Evolutionary conservation across 345 rosid genomes (phyloP).

Genomic region (Salix brachista): DNA sequence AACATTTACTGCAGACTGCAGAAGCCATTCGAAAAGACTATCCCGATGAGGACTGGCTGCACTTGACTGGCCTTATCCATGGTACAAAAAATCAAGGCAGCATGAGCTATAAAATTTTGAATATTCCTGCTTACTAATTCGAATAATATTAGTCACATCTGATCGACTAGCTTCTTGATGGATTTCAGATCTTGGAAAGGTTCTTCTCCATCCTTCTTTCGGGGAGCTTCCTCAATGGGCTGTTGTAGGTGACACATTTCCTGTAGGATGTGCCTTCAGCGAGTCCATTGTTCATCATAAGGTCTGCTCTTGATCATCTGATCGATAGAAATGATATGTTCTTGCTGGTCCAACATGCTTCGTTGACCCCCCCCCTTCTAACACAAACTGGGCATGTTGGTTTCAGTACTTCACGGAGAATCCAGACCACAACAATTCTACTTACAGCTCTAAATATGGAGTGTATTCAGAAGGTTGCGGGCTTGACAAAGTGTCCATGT

Average conservation of each 20-base stretch:
- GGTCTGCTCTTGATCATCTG: constrained; percentile 25
- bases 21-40: constrained; percentile 65
- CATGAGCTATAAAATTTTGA: too few relatives aligned
- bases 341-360: too few relatives aligned
- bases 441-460: constrained; percentile 55
- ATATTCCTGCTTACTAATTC: too few relatives aligned
- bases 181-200: constrained; percentile 64
- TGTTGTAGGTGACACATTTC: constrained; percentile 80
- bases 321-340: too few relatives aligned
- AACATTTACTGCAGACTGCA: constrained; percentile 62
- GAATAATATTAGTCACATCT: too few relatives aligned
- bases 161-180: too few relatives aligned
- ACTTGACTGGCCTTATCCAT: constrained; percentile 60
- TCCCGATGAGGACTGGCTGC: constrained; percentile 60
- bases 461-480: constrained; percentile 68
- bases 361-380: too few relatives aligned
- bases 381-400: too few relatives aligned
- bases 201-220: constrained; percentile 61
- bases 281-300: constrained; percentile 60
- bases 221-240: constrained; percentile 90
- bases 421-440: constrained; percentile 41
- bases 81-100: constrained; percentile 19
- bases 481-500: constrained; percentile 56
- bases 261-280: constrained; percentile 63
- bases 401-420: constrained; percentile 62